These are phyloP conservation scores for Scheffersomyces stipitis DNA, from an alignment of 805 yeast genomes.

Conservation along the genomic window DNA sequence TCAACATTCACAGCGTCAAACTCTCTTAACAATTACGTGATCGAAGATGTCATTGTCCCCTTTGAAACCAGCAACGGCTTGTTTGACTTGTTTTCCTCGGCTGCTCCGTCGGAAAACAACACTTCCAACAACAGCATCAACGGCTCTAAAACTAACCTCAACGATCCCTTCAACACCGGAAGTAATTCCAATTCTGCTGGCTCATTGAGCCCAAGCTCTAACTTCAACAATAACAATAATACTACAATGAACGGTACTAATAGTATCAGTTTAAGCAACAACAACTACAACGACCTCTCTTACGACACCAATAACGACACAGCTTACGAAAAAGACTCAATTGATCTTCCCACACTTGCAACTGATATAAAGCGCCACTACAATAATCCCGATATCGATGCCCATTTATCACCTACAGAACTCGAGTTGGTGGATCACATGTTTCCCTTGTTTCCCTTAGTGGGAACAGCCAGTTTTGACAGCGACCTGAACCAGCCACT, in stretches of 20 bases:
- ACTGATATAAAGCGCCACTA: neutral
- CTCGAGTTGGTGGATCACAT: slow-evolving; percentile 31
- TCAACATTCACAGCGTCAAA: neutral
- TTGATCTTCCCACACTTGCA: neutral
- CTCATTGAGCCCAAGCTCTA: neutral
- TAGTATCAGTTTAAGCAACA: too few relatives aligned
- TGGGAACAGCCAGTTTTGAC: slow-evolving; percentile 39
- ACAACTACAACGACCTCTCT: neutral
- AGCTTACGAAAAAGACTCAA: slow-evolving; percentile 11
- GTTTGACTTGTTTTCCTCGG: slow-evolving; percentile 19
- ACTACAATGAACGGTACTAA: neutral
- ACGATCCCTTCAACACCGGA: neutral
- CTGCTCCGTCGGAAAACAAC: neutral
- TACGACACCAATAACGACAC: neutral
- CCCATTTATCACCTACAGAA: slow-evolving; percentile 10
- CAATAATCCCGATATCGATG: neutral
- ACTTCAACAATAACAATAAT: slow-evolving; percentile 1
- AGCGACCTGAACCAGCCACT: slow-evolving; percentile 34
- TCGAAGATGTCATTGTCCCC: slow-evolving; percentile 32
- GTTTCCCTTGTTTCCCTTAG: slow-evolving; percentile 45
- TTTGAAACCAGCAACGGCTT: slow-evolving; percentile 30
- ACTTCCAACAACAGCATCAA: neutral
- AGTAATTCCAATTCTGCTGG: neutral
- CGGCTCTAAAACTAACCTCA: neutral
- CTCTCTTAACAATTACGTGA: slow-evolving; percentile 14